Percentiles rank a stretch among this genome's conserved stretches.
phyloP scores from a whole-genome alignment of 2,329 filamentous ascomycete genomes.

The Ophiostoma pallidulum region DNA sequence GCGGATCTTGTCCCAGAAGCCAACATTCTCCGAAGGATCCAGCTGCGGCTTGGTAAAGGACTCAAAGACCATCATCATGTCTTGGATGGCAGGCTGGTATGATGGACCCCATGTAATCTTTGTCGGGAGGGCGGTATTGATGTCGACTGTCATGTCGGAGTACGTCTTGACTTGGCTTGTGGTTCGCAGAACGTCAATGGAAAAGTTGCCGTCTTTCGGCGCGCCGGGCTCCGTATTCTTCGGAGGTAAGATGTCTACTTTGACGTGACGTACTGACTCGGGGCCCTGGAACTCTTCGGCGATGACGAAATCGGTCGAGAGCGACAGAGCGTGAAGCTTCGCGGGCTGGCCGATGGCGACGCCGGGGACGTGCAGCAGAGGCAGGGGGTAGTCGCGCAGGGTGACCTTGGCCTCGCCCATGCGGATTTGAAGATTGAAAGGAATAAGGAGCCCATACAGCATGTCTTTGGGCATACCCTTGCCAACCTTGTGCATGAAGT shows the following conservation, averaged over 20 bases:
- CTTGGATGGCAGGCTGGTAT: conserved; percentile 95
- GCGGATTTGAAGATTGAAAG: conserved; percentile 79
- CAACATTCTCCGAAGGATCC: conserved; percentile 85
- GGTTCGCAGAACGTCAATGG: conserved; percentile 79
- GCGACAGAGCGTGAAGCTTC: conserved; percentile 67
- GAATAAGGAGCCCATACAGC: conserved; percentile 80
- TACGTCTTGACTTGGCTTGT: conserved; percentile 95
- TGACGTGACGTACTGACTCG: conserved; percentile 70
- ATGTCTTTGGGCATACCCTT: conserved; percentile 93
- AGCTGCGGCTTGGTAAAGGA: conserved; percentile 93
- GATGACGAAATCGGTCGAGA: conserved; percentile 88
- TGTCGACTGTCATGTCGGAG: conserved; percentile 82
- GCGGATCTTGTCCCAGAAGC: conserved; percentile 98
- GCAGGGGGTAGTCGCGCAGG: conserved; percentile 86
- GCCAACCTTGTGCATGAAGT: conserved; percentile 81
- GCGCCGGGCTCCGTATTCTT: conserved; percentile 46
- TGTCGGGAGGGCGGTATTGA: conserved; percentile 87
- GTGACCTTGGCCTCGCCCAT: conserved; percentile 86
- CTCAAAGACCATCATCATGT: conserved; percentile 99
- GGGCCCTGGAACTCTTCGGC: conserved; percentile 82
- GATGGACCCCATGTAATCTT: conserved; percentile 95
- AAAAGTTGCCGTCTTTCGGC: conserved; percentile 56
- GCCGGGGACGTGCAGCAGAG: conserved; percentile 79
- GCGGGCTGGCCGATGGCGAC: conserved; percentile 72
- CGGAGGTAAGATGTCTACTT: conserved; percentile 75